Evolutionary conservation across 108 stramenopile genomes (phyloP), one percentile per base, ranked within the genome.

Genomic region (Cyclostephanos tholiformis): DNA sequence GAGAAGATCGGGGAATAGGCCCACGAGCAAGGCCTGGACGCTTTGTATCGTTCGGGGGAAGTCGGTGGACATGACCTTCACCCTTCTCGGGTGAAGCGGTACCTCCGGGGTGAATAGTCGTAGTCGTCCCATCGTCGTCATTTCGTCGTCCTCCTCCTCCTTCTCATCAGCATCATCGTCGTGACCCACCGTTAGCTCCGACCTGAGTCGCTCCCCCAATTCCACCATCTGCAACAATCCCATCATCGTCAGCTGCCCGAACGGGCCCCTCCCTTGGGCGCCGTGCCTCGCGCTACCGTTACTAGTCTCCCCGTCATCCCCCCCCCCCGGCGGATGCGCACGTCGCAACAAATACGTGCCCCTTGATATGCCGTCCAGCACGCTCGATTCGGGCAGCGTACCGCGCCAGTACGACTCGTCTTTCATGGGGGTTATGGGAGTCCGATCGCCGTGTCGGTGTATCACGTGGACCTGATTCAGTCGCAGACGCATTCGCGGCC

Each of bases 361-460:
- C 38, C 57, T 43, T 2, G 82, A 68, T 38, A 94, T 80, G 9
- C 79, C 85, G 16, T 80, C 67, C 9, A 91, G 23, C 7, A 85
- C 65, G 2, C 85, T 76, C 20, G 70, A 53, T 14, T 77, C 72
- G 2, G 90, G 84, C 71, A 94, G 65, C 4, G 79, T 67, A 2
- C 58, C 52, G 4, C 57, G 36, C 93, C 93, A 94, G 63, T 72
- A 94, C 0, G 66, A 74, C 55, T 87, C 91, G 66, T 94, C 80
- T 35, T 78, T 82, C 43, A 94, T 58, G 7, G 88, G 88, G 19
- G 93, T 94, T 55, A 94, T 94, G 43, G 90, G 90, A 11, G 88
- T 82, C 0, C 93, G 82, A 80, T 94, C 93, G 11, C 93, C 93
- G 63, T 94, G 93, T 17, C 93, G 81, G 65, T 91, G 93, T 6